Conservation (phyloP, 2,329 filamentous ascomycete genomes). For the Elsinoe australis region DNA sequence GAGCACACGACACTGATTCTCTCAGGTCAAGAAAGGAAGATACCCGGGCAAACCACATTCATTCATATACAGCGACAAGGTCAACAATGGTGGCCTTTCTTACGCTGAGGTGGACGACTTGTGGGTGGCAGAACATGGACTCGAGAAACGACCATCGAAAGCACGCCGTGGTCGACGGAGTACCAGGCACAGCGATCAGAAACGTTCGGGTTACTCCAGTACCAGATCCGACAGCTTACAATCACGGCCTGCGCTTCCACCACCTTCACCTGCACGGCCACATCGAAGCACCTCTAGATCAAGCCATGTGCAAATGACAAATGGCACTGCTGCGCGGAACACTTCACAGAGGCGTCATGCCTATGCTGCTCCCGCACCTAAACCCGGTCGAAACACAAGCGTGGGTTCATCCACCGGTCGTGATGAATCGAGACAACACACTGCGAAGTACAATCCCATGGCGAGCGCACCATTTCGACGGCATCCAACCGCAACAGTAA, state of each 20-base stretch:
- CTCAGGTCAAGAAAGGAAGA: slow-evolving; percentile 31
- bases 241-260: neutral
- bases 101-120: slow-evolving; percentile 28
- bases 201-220: neutral
- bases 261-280: slow-evolving; percentile 3
- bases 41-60: slow-evolving; percentile 33
- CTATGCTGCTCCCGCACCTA: neutral
- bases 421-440: neutral
- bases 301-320: neutral
- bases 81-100: slow-evolving; percentile 33
- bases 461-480: neutral
- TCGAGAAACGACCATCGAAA: neutral
- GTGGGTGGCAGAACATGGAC: slow-evolving; percentile 23
- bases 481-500: slow-evolving; percentile 1
- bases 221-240: slow-evolving; percentile 2
- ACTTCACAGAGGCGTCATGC: neutral
- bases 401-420: neutral
- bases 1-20: too few relatives aligned
- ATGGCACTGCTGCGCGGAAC: neutral
- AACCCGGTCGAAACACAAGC: neutral
- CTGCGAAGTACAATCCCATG: neutral
- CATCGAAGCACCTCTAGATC: neutral
- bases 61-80: slow-evolving; percentile 32
- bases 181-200: neutral
- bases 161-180: neutral